Conservation (phyloP, 2,329 filamentous ascomycete species). For the Pseudopyricularia cyperi region DNA sequence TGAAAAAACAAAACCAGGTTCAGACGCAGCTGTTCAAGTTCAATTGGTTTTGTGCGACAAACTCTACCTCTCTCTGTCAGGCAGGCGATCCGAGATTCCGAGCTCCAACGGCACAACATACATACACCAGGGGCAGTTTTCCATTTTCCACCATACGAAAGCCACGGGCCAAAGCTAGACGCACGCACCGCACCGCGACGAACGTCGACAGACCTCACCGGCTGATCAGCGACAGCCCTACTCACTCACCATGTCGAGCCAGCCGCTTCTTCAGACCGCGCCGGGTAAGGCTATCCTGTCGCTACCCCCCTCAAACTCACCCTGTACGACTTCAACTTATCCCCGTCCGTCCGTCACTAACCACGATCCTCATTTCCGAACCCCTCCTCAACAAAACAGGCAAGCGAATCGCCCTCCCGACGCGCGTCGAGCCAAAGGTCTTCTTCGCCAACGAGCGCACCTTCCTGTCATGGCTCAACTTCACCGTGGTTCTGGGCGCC, state of each 20-base stretch:
- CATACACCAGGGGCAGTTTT: neutral
- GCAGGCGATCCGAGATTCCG: too few species aligned
- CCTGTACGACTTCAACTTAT: too few species aligned
- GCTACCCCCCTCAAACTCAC: neutral
- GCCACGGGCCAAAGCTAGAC: neutral
- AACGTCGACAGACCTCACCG: neutral
- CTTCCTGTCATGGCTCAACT: constrained; percentile 99
- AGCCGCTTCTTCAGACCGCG: constrained; percentile 88
- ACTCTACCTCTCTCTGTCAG: too few species aligned
- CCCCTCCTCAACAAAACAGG: too few species aligned
- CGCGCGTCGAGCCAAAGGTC: constrained; percentile 96
- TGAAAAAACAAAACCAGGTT: too few species aligned
- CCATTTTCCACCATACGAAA: neutral
- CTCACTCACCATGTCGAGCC: constrained; percentile 67
- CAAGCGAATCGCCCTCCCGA: constrained; percentile 96
- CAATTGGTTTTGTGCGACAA: too few species aligned
- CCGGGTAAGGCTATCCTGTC: constrained; percentile 47
- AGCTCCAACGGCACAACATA: neutral
- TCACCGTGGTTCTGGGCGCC: constrained; percentile 94
- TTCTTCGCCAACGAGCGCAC: constrained; percentile 99
- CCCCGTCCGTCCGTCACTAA: too few species aligned
- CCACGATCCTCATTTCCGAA: too few species aligned
- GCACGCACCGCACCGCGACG: neutral
- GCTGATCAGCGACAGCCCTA: neutral
- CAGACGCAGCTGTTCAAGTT: too few species aligned